These are phyloP conservation scores for Boletus subcaerulescens DNA, from an alignment of 768 basidiomycete species.

Conservation along the genomic window DNA sequence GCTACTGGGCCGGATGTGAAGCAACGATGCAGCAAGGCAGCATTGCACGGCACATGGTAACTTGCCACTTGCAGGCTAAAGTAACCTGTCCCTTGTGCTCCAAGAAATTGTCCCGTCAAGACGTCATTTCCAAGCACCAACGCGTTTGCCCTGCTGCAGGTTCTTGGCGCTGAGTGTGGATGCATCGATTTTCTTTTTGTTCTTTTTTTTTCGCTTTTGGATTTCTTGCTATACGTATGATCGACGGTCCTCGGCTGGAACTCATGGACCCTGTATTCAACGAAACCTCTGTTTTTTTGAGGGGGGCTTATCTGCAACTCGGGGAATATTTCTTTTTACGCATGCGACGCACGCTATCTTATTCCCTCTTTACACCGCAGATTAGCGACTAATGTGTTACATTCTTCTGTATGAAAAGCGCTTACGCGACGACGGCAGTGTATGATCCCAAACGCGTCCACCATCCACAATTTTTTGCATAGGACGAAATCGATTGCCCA, in stretches of 20 bases:
- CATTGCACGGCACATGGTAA: slow-evolving; percentile 27
- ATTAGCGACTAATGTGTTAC: background rate
- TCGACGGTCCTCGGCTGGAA: background rate
- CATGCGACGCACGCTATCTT: background rate
- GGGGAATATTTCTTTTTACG: background rate
- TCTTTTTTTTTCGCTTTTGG: background rate
- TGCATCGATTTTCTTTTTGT: background rate
- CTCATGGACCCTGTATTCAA: background rate
- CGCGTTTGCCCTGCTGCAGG: slow-evolving; percentile 24
- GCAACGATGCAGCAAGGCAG: slow-evolving; percentile 28
- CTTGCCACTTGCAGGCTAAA: slow-evolving; percentile 27
- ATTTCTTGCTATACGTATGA: background rate
- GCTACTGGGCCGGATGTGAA: slow-evolving; percentile 20
- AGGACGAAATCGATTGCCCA: too few relatives aligned
- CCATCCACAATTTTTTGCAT: background rate
- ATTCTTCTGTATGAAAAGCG: background rate
- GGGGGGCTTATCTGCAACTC: background rate
- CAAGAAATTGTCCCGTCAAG: slow-evolving; percentile 27
- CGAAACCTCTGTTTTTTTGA: background rate
- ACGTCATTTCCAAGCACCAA: slow-evolving; percentile 27
- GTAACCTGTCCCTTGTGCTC: slow-evolving; percentile 28
- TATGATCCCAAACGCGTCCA: background rate
- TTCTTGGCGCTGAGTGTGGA: slow-evolving; percentile 9
- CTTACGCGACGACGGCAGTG: background rate
- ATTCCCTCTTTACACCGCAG: background rate